Base-by-base conservation (phyloP, 495 filamentous ascomycete genomes). In the Penicillium silybi region DNA sequence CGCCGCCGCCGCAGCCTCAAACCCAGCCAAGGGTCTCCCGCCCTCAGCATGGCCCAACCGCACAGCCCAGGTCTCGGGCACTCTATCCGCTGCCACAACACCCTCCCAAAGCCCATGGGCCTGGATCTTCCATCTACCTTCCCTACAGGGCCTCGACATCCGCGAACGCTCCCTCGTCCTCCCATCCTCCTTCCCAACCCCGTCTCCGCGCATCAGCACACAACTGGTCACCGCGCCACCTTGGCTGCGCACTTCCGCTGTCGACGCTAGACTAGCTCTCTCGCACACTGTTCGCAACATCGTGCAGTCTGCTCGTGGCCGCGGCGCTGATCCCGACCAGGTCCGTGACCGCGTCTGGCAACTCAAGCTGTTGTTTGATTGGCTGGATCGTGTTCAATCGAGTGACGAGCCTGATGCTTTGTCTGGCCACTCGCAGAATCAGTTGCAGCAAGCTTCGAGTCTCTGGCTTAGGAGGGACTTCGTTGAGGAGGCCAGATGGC, bases 91-190 rank as follows among this genome's bases (percentile, higher is more conserved):
- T 63, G 48, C 76, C 6, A 63, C 64, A 23, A 62, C 72, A 19
- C 69, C 80, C 0, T 65, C 58, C 17, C 68, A 66, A 53, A 67
- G 32, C 51, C 70, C 59, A 44, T 84, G 93, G 66, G 85, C 90
- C 46, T 95, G 90, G 89, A 61, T 97, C 3, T 89, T 96, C 63
- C 69, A 76, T 9, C 71, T 92, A 8, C 69, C 75, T 1, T 71
- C 82, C 11, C 77, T 96, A 6, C 66, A 65, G 10, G 79, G 74
- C 8, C 76, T 97, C 23, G 87, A 91, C 37, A 80, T 86, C 40
- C 83, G 89, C 18, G 92, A 96, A 64, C 75, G 84, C 43, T 84
- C 83, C 2, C 71, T 92, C 10, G 82, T 97, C 7, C 73, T 97
- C 18, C 84, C 85, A 11, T 72, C 76, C 10, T 79, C 83, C 16